Base-by-base conservation (phyloP, 129 eudicot species). In the Glebionis coronaria region DNA sequence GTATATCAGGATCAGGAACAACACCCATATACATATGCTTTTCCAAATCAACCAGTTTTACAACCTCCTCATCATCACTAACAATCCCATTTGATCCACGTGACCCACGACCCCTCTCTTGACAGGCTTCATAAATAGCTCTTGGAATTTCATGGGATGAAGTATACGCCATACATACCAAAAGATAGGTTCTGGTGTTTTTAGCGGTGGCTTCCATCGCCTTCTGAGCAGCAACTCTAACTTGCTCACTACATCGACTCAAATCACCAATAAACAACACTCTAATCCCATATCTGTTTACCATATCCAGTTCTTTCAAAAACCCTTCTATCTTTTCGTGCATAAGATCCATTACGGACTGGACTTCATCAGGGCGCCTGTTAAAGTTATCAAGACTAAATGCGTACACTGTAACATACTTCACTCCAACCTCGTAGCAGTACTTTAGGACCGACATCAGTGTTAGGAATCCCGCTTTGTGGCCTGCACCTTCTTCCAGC, bases 381-480 rank as follows among this genome's bases (percentile, higher is more conserved):
- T 63, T 85, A 70, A 85, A 88, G 61, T 82, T 85, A 74, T 88
- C 91, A 31, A 88, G 82, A 73, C 87, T 88, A 75, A 85, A 88
- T 8, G 87, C 89, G 13, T 82, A 85, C 4, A 85, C 68, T 0
- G 89, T 85, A 4, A 83, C 59, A 21, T 85, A 76, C 42, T 76
- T 82, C 9, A 88, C 86, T 13, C 89, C 87, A 18, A 83, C 51
- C 61, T 82, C 87, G 54, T 85, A 80, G 82, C 96, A 88, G 72
- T 85, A 88, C 71, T 82, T 85, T 31, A 88, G 70, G 13, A 81
- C 12, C 13, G 96, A 75, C 87, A 88, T 80, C 40, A 88, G 85
- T 9, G 87, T 56, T 35, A 81, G 51, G 73, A 88, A 82, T 3
- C 96, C 96, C n/a, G 85, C 87, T 68, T 85, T 70, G 68, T 88